Evolutionary conservation across 2,329 filamentous ascomycete species (phyloP), one percentile per base, ranked within the genome.

Genomic region (Arachnomyces sp.): DNA sequence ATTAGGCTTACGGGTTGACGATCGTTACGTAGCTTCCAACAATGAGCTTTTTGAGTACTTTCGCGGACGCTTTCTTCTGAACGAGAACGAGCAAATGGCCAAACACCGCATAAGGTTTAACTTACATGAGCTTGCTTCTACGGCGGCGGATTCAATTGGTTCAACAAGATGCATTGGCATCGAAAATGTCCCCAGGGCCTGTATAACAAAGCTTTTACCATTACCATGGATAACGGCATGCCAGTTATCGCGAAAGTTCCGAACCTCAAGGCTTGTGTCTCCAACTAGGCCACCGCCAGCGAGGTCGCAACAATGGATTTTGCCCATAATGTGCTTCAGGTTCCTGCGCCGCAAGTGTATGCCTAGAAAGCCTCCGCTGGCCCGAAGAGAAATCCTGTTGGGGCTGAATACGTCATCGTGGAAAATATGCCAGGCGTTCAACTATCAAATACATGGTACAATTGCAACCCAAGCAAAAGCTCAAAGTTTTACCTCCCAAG

Each of bases 301-400:
- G 61, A 65, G 44, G 61, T 61, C 25, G 61, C 61, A 7, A 66
- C 60, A 15, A 52, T 65, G 42, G 53, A 61, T 5, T 58, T n/a
- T n/a, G 28, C 34, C 3, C 35, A 28, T 12, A 14, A 37, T 8
- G 18, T 37, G 2, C 18, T 37, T 3, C 35, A 30, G 8, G 15
- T 28, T 9, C 35, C 35, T 29, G 25, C 35, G 16, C 35, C 35
- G 16, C 3, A 29, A 3, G 35, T 44, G 4, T 41, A 28, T 16
- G 31, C 21, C 3, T 37, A 28, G 35, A 18, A 37, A 12, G 35
- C 35, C 12, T 6, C 7, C 31, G 18, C n/a, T 17, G 34, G 16
- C 34, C 8, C 6, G 16, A 14, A 11, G 16, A 30, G 21, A 28
- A 62, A 61, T 35, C 25, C 52, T 35, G 57, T 56, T 41, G 56